These are phyloP conservation scores for Mycosarcoma maydis DNA, from an alignment of 1,284 basidiomycete genomes.

Conservation along the genomic window DNA sequence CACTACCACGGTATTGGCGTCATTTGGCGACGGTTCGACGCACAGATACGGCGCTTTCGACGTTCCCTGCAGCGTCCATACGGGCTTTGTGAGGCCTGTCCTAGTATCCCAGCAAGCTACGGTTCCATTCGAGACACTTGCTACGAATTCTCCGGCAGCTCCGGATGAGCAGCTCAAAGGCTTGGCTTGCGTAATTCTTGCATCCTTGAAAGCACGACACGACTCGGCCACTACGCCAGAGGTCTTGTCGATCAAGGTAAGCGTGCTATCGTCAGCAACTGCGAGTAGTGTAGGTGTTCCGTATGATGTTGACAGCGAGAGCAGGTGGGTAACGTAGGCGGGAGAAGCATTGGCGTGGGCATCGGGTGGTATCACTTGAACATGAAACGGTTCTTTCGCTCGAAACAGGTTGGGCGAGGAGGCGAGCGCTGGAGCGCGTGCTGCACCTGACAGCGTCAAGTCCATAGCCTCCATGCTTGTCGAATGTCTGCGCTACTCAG, in stretches of 20 bases:
- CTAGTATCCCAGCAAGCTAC: conserved; percentile 50
- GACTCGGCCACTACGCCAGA: conserved; percentile 31
- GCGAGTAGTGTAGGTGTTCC: conserved; percentile 38
- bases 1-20: conserved; percentile 45
- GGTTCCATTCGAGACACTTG: conserved; percentile 32
- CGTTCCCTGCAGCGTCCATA: conserved; percentile 31
- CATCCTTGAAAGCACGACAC: conserved; percentile 24
- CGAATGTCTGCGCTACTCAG: too few species aligned
- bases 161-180: conserved; percentile 4
- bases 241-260: conserved; percentile 53
- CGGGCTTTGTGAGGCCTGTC: conserved; percentile 11
- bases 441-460: conserved; percentile 39
- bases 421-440: conserved; percentile 29
- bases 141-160: conserved; percentile 28
- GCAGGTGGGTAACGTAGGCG: conserved; percentile 51
- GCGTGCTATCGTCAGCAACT: conserved; percentile 38
- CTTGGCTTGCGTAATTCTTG: conserved; percentile 41
- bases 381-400: conserved; percentile 41
- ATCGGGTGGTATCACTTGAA: conserved; percentile 37
- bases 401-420: conserved; percentile 23
- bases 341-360: conserved; percentile 32
- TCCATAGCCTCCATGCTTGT: conserved; percentile 37
- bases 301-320: conserved; percentile 41
- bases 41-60: conserved; percentile 54
- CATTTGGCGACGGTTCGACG: conserved; percentile 34